phyloP scores from a whole-genome alignment of 2,329 filamentous ascomycete genomes.

The Phialemonium atrogriseum region DNA sequence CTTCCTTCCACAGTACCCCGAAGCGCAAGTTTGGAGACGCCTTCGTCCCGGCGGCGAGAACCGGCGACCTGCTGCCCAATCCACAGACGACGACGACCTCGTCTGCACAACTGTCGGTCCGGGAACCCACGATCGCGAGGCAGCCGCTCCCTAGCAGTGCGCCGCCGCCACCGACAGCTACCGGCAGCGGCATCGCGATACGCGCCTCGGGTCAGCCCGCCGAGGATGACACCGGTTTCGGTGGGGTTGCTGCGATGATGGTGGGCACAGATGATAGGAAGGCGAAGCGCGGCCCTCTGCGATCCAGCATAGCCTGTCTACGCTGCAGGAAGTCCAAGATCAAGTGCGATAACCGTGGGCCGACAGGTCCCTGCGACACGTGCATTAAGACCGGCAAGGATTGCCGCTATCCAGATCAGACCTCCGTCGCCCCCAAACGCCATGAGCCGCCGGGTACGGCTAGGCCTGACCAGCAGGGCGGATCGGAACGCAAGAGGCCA shows the following conservation, averaged over 20 bases:
- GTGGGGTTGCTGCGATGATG: constrained; percentile 20
- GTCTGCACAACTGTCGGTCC: constrained; percentile 9
- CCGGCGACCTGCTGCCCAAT: constrained; percentile 14
- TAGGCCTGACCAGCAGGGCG: constrained; percentile 30
- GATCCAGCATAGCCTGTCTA: constrained; percentile 72
- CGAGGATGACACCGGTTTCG: constrained; percentile 15
- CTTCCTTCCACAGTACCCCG: constrained; percentile 21
- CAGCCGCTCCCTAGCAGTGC: constrained; percentile 17
- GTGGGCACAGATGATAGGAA: constrained; percentile 31
- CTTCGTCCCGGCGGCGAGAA: constrained; percentile 21
- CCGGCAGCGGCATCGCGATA: constrained; percentile 8
- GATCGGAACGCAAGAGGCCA: constrained; percentile 40
- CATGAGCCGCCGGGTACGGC: constrained; percentile 25
- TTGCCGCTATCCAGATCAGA: constrained; percentile 60
- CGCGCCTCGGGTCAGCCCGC: constrained; percentile 7
- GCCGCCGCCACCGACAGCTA: constrained; percentile 11
- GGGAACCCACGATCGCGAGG: too few species aligned
- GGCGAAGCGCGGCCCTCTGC: constrained; percentile 46
- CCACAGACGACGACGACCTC: constrained; percentile 13
- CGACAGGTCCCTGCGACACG: constrained; percentile 62
- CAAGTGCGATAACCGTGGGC: constrained; percentile 75
- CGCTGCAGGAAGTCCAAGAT: constrained; percentile 75
- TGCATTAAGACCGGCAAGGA: constrained; percentile 65
- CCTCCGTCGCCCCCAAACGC: constrained; percentile 31
- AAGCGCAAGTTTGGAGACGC: constrained; percentile 29